phyloP scores from a whole-genome alignment of 495 filamentous ascomycete species.

The Daldinia loculata region DNA sequence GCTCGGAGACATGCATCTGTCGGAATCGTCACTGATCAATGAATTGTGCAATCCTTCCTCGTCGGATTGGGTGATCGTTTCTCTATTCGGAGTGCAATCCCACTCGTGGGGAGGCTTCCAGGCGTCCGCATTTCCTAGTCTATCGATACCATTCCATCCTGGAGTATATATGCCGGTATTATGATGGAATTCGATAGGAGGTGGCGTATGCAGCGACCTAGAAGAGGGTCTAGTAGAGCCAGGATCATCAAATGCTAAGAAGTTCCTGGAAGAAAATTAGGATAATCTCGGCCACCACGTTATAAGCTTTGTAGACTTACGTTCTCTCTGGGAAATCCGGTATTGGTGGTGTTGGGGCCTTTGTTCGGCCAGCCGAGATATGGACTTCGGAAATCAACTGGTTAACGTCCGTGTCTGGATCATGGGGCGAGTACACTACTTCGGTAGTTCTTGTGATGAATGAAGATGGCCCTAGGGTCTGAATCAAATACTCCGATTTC shows the following conservation, averaged over 20 bases:
- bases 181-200: slow-evolving; percentile 31
- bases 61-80: slow-evolving; percentile 19
- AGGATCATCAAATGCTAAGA: slow-evolving; percentile 36
- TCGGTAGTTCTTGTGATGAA: slow-evolving; percentile 51
- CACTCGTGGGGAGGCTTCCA: slow-evolving; percentile 56
- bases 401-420: slow-evolving; percentile 44
- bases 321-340: slow-evolving; percentile 31
- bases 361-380: slow-evolving; percentile 47
- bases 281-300: not conserved
- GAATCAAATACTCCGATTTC: slow-evolving; percentile 39
- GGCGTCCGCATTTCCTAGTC: slow-evolving; percentile 44
- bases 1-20: slow-evolving; percentile 40
- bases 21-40: slow-evolving; percentile 22
- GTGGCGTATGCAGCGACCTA: slow-evolving; percentile 38
- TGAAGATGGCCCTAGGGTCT: slow-evolving; percentile 50
- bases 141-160: slow-evolving; percentile 32
- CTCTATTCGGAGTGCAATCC: slow-evolving; percentile 42
- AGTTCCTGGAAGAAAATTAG: slow-evolving; percentile 30
- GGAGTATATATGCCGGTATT: slow-evolving; percentile 31
- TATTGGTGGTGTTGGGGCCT: slow-evolving; percentile 31
- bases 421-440: slow-evolving; percentile 44
- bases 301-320: slow-evolving; percentile 27
- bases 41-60: slow-evolving; percentile 29
- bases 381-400: slow-evolving; percentile 47
- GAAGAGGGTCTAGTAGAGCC: slow-evolving; percentile 35